A percentile compares a stretch with the other conserved stretches of the same genome.
Conservation (phyloP, 2,329 filamentous ascomycete genomes). For the Alternaria angustiovoidea region DNA sequence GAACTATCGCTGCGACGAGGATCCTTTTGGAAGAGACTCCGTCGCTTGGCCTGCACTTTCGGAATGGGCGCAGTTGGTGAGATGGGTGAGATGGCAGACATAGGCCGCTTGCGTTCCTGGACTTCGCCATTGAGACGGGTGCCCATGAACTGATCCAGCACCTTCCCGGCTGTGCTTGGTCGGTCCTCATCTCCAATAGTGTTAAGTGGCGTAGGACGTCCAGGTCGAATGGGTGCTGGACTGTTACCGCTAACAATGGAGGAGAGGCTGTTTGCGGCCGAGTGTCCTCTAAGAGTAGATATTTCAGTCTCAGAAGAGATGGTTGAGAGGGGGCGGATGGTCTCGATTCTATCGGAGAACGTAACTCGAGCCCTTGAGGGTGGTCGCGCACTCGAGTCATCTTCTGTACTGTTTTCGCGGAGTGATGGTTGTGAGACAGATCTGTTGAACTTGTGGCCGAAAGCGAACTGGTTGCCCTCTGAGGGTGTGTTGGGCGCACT, state of each 20-base stretch:
- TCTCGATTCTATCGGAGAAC: constrained; percentile 85
- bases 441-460: constrained; percentile 48
- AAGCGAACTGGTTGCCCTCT: constrained; percentile 53
- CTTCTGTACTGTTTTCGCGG: constrained; percentile 33
- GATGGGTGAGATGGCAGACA: constrained; percentile 45
- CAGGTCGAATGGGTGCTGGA: constrained; percentile 55
- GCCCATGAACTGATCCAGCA: constrained; percentile 61
- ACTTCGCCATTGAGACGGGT: constrained; percentile 35
- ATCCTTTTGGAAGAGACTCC: constrained; percentile 60
- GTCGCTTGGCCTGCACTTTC: constrained; percentile 42
- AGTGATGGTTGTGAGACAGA: constrained; percentile 52
- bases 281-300: constrained; percentile 74
- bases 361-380: constrained; percentile 73
- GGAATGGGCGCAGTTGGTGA: constrained; percentile 14
- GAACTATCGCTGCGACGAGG: constrained; percentile 53
- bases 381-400: constrained; percentile 40
- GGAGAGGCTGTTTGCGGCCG: constrained; percentile 79
- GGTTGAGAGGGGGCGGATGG: constrained; percentile 82
- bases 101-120: constrained; percentile 45
- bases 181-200: constrained; percentile 56
- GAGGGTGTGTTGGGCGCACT: constrained; percentile 72
- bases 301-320: constrained; percentile 83
- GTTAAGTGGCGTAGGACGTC: constrained; percentile 46
- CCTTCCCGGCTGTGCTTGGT: constrained; percentile 75
- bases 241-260: constrained; percentile 72